Evolutionary conservation across 441 rosid species (phyloP), one percentile per base, ranked within the genome.

Genomic region (Isatis lusitanica): DNA sequence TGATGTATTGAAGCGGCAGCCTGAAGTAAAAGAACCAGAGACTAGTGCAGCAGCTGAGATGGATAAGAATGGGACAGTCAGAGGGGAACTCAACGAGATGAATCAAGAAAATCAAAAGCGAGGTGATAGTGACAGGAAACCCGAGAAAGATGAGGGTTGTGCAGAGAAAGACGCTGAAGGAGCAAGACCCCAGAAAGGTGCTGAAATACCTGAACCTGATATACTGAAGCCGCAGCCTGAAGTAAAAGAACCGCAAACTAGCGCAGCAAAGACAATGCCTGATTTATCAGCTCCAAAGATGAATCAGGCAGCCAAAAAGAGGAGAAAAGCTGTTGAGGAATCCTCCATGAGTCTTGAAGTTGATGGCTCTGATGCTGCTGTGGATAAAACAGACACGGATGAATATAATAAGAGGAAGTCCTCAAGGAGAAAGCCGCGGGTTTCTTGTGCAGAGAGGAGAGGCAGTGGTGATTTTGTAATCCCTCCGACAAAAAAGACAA

Each of bases 291-390:
- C 68, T 59, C 69, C 52, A 66, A 28, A 62, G 58, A 62, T 31
- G 55, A 46, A 73, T 18, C 64, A 38, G 47, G 39, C 74, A 31
- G 46, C 65, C 52, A 78, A 36, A 67, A 86, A 80, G 74, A 74
- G 56, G 67, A 86, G 83, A 74, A 85, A 80, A 74, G 62, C 60
- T 72, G 85, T 58, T 28, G 81, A 69, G 63, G 83, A 86, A 56
- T 82, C 93, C 56, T 85, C 89, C 80, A 89, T 77, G 69, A 90
- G 88, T 77, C 80, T 52, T 46, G 83, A 81, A 74, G 68, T 79
- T 68, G 84, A 80, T 30, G 82, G 85, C 69, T 66, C 70, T 47
- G 74, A 60, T 81, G 85, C 85, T 81, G 53, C 59, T 38, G 87
- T 85, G 36, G 53, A 68, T 60, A 84, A 81, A 69, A 85, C 80